Evolutionary conservation across 2,329 filamentous ascomycete genomes (phyloP).

Genomic region (Massarina eburnea): DNA sequence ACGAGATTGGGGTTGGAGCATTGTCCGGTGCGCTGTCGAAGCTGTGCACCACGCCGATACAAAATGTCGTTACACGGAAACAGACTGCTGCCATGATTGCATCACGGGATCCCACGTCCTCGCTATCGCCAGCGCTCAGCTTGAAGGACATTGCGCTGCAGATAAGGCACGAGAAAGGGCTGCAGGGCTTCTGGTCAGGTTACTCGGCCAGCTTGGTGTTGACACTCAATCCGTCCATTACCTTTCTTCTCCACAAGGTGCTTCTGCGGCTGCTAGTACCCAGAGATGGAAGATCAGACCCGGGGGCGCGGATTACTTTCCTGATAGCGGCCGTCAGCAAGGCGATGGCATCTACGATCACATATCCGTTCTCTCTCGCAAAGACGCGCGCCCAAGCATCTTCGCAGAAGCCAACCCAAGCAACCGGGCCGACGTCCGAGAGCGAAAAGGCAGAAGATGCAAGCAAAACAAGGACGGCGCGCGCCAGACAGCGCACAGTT

Average conservation of each 20-base stretch:
- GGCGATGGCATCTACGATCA: slow-evolving; percentile 71
- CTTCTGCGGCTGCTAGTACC: slow-evolving; percentile 64
- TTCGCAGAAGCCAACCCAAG: slow-evolving; percentile 37
- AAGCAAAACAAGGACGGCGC: slow-evolving; percentile 20
- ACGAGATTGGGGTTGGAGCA: slow-evolving; percentile 75
- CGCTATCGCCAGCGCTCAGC: slow-evolving; percentile 34
- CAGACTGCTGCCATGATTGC: slow-evolving; percentile 66
- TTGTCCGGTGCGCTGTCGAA: slow-evolving; percentile 74
- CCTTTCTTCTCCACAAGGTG: slow-evolving; percentile 78
- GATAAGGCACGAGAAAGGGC: slow-evolving; percentile 69
- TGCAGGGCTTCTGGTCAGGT: slow-evolving; percentile 81
- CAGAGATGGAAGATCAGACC: slow-evolving; percentile 53
- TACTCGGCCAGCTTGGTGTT: slow-evolving; percentile 80
- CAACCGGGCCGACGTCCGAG: slow-evolving; percentile 29
- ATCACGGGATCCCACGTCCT: slow-evolving; percentile 39
- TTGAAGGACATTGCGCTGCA: slow-evolving; percentile 61
- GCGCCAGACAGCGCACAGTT: slow-evolving; percentile 52
- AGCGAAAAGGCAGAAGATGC: slow-evolving; percentile 27
- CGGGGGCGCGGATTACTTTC: slow-evolving; percentile 60
- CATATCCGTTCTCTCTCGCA: slow-evolving; percentile 85
- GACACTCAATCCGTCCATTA: slow-evolving; percentile 83
- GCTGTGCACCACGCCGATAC: slow-evolving; percentile 75
- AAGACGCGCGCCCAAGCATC: slow-evolving; percentile 75
- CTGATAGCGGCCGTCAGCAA: slow-evolving; percentile 77
- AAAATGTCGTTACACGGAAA: slow-evolving; percentile 79